phyloP scores from a whole-genome alignment of 2,329 filamentous ascomycete species.

The Talaromyces piceae region DNA sequence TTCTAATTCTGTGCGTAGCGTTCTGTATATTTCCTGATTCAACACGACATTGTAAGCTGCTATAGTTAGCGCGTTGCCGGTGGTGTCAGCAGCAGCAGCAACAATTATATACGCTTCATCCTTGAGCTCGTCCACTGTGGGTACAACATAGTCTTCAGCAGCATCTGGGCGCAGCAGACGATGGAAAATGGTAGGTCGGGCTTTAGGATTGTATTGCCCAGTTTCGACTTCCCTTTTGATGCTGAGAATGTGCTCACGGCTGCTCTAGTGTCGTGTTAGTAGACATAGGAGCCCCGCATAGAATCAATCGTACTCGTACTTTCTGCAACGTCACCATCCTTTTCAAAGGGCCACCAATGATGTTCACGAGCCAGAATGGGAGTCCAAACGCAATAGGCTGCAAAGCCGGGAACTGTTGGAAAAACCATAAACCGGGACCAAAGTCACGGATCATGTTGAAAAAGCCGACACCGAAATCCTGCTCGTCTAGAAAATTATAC shows the following conservation, averaged over 20 bases:
- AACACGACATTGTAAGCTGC: conserved; percentile 22
- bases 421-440: conserved; percentile 17
- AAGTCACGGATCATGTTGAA: conserved; percentile 17
- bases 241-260: conserved; percentile 12
- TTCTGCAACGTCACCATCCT: conserved; percentile 15
- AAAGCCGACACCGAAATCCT: conserved; percentile 15
- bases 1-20: conserved; percentile 22
- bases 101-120: conserved; percentile 22
- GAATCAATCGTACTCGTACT: conserved; percentile 1
- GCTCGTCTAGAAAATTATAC: conserved; percentile 15
- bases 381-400: conserved; percentile 11
- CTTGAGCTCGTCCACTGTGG: conserved; percentile 18
- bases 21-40: conserved; percentile 20
- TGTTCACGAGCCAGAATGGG: conserved; percentile 15
- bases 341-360: conserved; percentile 10
- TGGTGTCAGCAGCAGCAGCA: conserved; percentile 27
- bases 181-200: conserved; percentile 18
- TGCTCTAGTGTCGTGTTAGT: conserved; percentile 4
- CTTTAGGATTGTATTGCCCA: conserved; percentile 10
- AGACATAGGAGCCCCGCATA: neutral
- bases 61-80: conserved; percentile 28
- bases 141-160: conserved; percentile 14
- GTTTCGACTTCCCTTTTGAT: conserved; percentile 15
- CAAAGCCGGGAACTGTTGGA: conserved; percentile 18
- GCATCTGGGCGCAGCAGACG: conserved; percentile 14